Evolutionary conservation across 2,329 filamentous ascomycete species (phyloP).

Genomic region (Harringtonia lauricola): DNA sequence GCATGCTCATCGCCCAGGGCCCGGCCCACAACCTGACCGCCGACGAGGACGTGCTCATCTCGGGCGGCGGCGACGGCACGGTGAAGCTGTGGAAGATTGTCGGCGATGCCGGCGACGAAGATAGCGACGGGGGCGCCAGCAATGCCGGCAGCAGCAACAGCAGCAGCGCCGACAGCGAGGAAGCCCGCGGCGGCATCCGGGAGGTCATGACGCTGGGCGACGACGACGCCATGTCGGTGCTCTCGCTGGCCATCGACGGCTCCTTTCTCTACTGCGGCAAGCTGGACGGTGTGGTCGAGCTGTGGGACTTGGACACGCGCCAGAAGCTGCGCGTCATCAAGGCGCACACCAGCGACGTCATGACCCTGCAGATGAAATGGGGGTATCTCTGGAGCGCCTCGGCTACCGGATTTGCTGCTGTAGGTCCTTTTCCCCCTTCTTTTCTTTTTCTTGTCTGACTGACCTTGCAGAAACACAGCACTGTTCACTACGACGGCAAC

Average conservation of each 20-base stretch:
- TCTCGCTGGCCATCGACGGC: conserved; percentile 78
- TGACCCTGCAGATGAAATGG: conserved; percentile 76
- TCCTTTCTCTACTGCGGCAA: conserved; percentile 90
- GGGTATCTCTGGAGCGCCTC: conserved; percentile 80
- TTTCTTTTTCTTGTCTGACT: conserved; percentile 4
- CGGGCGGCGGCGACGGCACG: conserved; percentile 84
- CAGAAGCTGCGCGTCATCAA: conserved; percentile 83
- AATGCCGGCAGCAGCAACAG: background rate
- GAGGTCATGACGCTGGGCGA: conserved; percentile 56
- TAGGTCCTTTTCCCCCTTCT: conserved; percentile 29
- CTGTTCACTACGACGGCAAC: conserved; percentile 51
- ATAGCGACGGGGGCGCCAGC: conserved; percentile 33
- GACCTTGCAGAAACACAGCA: conserved; percentile 48
- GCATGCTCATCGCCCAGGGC: conserved; percentile 77
- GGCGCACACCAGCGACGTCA: conserved; percentile 69
- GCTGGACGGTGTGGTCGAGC: conserved; percentile 75
- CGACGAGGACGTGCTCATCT: conserved; percentile 74
- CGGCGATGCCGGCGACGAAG: conserved; percentile 17
- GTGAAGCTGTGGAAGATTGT: conserved; percentile 84
- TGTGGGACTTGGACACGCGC: conserved; percentile 93
- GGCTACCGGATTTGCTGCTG: conserved; percentile 78
- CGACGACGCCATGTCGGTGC: conserved; percentile 51
- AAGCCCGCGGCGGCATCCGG: conserved; percentile 49
- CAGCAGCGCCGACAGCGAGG: conserved; percentile 33
- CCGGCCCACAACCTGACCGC: conserved; percentile 54